Percentiles rank a stretch among this genome's conserved stretches.
Conservation (phyloP, 2,329 filamentous ascomycete species). For the Alternaria tenuissima region DNA sequence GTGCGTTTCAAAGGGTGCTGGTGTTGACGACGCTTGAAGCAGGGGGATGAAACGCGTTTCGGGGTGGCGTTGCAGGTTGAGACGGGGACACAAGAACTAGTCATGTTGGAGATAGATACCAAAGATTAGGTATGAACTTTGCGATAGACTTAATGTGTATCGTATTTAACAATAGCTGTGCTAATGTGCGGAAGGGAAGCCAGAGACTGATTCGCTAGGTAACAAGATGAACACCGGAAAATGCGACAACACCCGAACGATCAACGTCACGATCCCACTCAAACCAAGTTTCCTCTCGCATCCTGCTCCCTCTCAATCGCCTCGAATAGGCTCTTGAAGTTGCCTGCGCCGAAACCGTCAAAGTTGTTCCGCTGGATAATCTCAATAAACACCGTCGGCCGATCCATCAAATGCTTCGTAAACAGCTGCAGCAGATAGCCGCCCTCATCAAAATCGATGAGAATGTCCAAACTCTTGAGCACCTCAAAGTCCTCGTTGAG, state of each 20-base stretch:
- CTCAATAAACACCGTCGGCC: conserved; percentile 94
- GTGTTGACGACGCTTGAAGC: neutral
- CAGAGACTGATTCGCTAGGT: neutral
- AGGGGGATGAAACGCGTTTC: conserved; percentile 7
- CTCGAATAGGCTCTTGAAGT: conserved; percentile 95
- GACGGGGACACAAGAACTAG: neutral
- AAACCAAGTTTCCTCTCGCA: conserved; percentile 76
- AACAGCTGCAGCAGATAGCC: conserved; percentile 78
- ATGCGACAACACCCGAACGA: conserved; percentile 4
- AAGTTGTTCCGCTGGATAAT: conserved; percentile 94
- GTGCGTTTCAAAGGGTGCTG: neutral
- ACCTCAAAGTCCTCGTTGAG: conserved; percentile 82
- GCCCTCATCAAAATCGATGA: conserved; percentile 94
- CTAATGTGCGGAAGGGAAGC: neutral
- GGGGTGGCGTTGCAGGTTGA: conserved; percentile 10
- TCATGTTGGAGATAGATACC: neutral
- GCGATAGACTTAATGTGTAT: neutral
- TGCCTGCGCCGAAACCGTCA: conserved; percentile 90
- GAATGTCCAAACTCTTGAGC: conserved; percentile 79
- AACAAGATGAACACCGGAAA: conserved; percentile 11
- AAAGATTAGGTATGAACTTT: neutral
- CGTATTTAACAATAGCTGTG: neutral
- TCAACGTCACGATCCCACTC: neutral
- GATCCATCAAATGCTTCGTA: conserved; percentile 83
- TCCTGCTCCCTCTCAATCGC: conserved; percentile 94